Percentiles rank a stretch among this genome's conserved stretches.
phyloP scores from a whole-genome alignment of 1,284 basidiomycete species.

The Puccinia horiana region DNA sequence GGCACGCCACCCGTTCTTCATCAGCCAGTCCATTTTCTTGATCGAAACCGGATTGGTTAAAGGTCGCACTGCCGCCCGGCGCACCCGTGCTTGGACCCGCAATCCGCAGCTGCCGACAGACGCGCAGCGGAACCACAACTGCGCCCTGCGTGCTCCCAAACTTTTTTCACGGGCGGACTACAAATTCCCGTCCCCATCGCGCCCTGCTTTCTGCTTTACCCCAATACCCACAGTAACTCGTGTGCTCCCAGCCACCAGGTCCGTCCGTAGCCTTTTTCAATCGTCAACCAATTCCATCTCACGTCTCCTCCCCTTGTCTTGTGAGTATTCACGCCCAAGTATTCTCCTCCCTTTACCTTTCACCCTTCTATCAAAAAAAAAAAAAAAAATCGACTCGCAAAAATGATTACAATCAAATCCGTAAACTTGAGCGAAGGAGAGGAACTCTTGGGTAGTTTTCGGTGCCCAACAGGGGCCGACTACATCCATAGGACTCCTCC shows the following conservation, averaged over 20 bases:
- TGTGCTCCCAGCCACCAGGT: too few species aligned
- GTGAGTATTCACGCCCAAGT: neutral
- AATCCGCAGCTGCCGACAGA: neutral
- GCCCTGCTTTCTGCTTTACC: neutral
- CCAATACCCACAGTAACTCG: neutral
- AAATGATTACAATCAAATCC: neutral
- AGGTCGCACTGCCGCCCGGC: too few species aligned
- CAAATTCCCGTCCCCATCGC: neutral
- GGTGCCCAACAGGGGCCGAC: neutral
- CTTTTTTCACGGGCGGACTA: neutral
- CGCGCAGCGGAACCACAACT: neutral
- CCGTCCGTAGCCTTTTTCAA: neutral
- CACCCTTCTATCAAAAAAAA: neutral
- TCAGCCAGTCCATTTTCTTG: too few species aligned
- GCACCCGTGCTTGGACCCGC: neutral
- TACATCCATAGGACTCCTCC: neutral
- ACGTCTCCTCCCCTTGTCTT: neutral
- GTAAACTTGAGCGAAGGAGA: constrained; percentile 12
- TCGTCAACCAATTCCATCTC: neutral
- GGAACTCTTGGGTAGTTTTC: neutral
- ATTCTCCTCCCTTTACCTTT: neutral
- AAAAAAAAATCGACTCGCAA: constrained; percentile 11
- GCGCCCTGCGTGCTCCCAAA: neutral
- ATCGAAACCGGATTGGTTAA: too few species aligned
- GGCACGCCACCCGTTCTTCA: too few species aligned